These are phyloP conservation scores for Polyplosphaeria fusca DNA, from an alignment of 495 filamentous ascomycete species.

Conservation along the genomic window DNA sequence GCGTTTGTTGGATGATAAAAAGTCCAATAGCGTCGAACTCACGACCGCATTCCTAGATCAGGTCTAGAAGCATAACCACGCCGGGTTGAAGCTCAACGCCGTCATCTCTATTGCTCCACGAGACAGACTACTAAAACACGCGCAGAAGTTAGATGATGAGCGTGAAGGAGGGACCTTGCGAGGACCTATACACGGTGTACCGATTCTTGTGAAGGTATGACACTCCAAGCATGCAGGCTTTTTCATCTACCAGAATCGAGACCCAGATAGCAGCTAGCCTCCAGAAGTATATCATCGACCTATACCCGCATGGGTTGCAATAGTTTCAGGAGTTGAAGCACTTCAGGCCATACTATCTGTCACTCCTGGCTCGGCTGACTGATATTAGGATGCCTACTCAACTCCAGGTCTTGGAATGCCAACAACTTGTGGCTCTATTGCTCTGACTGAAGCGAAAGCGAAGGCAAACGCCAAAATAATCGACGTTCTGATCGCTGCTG, in stretches of 20 bases:
- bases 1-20: not conserved
- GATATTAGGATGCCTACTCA: not conserved
- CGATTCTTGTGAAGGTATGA: constrained; percentile 7
- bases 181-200: constrained; percentile 3
- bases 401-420: not conserved
- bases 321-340: too few species aligned
- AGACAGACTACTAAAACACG: not conserved
- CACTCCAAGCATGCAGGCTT: not conserved
- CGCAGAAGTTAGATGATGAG: not conserved
- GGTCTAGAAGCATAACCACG: not conserved
- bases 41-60: not conserved
- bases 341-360: too few species aligned
- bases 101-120: not conserved
- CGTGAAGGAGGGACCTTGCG: not conserved
- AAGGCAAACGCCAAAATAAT: not conserved
- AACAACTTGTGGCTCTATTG: not conserved
- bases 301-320: too few species aligned
- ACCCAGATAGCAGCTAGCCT: too few species aligned
- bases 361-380: not conserved
- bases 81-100: not conserved
- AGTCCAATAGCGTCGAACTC: constrained; percentile 5
- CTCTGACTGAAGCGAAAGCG: not conserved
- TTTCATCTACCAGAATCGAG: too few species aligned
- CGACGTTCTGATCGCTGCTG: not conserved
- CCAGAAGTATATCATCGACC: too few species aligned